Evolutionary conservation across 331 rosid species (phyloP).

Genomic region (Saraca asoca): DNA sequence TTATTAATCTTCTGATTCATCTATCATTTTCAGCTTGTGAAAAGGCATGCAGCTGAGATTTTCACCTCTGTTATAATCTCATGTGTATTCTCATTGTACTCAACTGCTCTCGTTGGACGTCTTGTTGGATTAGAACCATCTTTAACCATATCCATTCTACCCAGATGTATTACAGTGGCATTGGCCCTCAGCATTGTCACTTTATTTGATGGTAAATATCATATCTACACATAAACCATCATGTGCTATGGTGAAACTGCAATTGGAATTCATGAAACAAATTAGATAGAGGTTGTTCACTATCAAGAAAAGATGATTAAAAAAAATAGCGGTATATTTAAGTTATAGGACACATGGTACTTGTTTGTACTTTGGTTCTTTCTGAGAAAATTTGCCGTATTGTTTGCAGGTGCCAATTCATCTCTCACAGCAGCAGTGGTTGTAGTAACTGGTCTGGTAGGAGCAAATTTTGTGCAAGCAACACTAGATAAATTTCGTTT

Average conservation of each 20-base stretch:
- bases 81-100: slow-evolving; percentile 59
- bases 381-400: slow-evolving; percentile 17
- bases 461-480: slow-evolving; percentile 93
- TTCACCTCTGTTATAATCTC: slow-evolving; percentile 85
- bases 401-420: slow-evolving; percentile 74
- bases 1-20: slow-evolving; percentile 29
- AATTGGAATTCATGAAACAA: background rate
- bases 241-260: background rate
- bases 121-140: slow-evolving; percentile 77
- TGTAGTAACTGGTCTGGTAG: slow-evolving; percentile 86
- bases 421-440: slow-evolving; percentile 90
- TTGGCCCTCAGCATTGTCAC: slow-evolving; percentile 93
- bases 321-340: background rate
- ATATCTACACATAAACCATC: background rate
- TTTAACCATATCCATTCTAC: slow-evolving; percentile 82
- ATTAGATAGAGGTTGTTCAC: background rate
- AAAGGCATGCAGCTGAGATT: slow-evolving; percentile 94
- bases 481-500: slow-evolving; percentile 72
- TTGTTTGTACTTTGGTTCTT: slow-evolving; percentile 18
- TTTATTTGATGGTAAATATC: slow-evolving; percentile 77
- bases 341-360: slow-evolving; percentile 1
- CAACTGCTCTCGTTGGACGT: slow-evolving; percentile 90
- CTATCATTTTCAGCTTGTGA: slow-evolving; percentile 70
- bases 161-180: slow-evolving; percentile 88
- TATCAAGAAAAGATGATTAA: too few species aligned